phyloP scores from a whole-genome alignment of 1,139 yeast species.

The Sugiyamaella japonica region DNA sequence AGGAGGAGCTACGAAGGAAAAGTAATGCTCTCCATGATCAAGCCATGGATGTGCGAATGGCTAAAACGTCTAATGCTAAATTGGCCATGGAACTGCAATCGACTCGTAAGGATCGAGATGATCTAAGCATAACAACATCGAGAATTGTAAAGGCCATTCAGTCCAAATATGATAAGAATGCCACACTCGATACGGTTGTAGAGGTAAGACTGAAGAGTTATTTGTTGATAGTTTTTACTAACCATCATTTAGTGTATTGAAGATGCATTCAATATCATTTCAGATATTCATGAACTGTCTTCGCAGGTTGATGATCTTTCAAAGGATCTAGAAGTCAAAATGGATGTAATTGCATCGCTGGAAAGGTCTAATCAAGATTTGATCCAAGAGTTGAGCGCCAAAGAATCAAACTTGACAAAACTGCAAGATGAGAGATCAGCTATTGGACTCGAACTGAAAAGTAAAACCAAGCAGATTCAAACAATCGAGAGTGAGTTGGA shows the following conservation, averaged over 20 bases:
- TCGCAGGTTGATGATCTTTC: constrained; percentile 14
- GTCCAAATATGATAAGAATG: constrained; percentile 13
- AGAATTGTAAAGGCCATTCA: constrained; percentile 6
- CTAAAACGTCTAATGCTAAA: neutral
- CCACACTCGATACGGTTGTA: constrained; percentile 4
- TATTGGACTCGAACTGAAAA: neutral
- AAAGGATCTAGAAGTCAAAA: constrained; percentile 9
- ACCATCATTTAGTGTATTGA: constrained; percentile 13
- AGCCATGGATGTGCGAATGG: neutral
- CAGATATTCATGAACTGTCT: constrained; percentile 16
- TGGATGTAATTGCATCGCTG: neutral
- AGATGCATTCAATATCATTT: constrained; percentile 11
- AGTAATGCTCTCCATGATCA: neutral
- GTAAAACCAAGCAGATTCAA: neutral
- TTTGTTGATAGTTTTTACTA: neutral
- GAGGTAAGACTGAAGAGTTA: constrained; percentile 10
- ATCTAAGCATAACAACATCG: neutral
- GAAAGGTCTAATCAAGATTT: neutral
- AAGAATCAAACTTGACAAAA: neutral
- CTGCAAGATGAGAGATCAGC: neutral
- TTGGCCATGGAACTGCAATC: neutral
- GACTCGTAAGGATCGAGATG: constrained; percentile 1
- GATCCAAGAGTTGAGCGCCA: neutral
- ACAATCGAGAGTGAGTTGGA: neutral
- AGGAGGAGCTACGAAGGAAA: neutral